Conservation (phyloP, 2,329 filamentous ascomycete genomes). For the Boeremia lycopersici region DNA sequence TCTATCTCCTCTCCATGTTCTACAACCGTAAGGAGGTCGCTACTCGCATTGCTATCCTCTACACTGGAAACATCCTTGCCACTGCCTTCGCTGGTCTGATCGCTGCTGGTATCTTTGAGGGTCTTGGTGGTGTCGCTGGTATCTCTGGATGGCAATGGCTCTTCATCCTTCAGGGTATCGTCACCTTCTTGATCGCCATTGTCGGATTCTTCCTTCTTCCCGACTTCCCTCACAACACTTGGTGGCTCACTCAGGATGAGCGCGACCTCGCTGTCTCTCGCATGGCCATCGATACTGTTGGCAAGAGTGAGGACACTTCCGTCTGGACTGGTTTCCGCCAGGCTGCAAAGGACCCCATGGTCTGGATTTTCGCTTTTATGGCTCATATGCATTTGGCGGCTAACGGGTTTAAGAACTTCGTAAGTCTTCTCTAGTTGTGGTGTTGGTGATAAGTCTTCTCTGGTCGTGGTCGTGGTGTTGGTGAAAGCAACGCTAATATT, state of each 20-base stretch:
- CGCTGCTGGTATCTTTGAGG: conserved; percentile 66
- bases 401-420: conserved; percentile 55
- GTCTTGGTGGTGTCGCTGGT: conserved; percentile 65
- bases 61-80: conserved; percentile 71
- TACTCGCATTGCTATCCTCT: conserved; percentile 69
- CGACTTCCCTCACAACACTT: conserved; percentile 64
- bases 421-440: not conserved
- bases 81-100: conserved; percentile 73
- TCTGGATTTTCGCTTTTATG: conserved; percentile 48
- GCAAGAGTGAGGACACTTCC: conserved; percentile 49
- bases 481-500: not conserved
- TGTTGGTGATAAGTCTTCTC: not conserved
- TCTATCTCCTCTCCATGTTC: conserved; percentile 70
- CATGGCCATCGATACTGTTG: conserved; percentile 46
- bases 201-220: conserved; percentile 66
- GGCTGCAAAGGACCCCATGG: conserved; percentile 49
- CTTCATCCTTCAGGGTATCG: conserved; percentile 72
- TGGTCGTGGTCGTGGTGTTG: too few species aligned
- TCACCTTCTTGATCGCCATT: conserved; percentile 67
- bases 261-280: conserved; percentile 47
- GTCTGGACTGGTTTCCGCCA: conserved; percentile 50
- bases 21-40: conserved; percentile 73
- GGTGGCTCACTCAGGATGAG: conserved; percentile 49
- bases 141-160: conserved; percentile 69
- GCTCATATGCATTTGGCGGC: conserved; percentile 46